Base-by-base conservation (phyloP, 179 eudicot genomes). In the Beta lomatogona region DNA sequence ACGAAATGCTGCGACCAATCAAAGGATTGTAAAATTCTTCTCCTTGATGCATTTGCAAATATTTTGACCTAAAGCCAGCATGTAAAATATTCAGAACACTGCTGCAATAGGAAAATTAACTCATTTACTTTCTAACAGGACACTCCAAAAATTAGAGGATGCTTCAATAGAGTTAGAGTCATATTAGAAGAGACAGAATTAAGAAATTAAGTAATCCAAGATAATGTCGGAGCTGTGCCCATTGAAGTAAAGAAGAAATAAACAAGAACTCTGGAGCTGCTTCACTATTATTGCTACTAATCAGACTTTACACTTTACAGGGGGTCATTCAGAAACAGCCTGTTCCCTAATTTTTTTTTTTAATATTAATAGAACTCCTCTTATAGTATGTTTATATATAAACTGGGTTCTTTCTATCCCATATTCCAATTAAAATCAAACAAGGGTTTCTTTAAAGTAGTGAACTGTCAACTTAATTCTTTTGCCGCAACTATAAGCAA, bases 21-120 rank as follows among this genome's bases (percentile, higher is more conserved):
- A 80, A 86, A 91, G 5, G 92, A 88, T 75, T 87, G 90, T 82
- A 91, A 82, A 78, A 89, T 80, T 83, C 91, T 88, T 87, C 88
- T 87, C 85, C 92, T 86, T 57, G 87, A 81, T 46, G 90, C 81
- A 74, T 87, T 90, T 80, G 94, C 88, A 79, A 77, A 80, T 76
- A 91, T 83, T 73, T 89, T 91, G 28, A 89, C 90, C 94, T 91
- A 70, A 41, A 75, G 31, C n/a, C 80, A 82, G 53, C 55, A 78
- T 12, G 46, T 6, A 74, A 67, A 55, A 50, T 45, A 31, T 22
- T 85, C 79, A 81, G 22, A 19, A 61, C 52, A 75, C 7, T 78
- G 50, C 71, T 36, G 19, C 28, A 65, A 50, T 16, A 18, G 22
- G 60, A 28, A 1, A 7, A 44, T 54, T 10, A 53, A 18, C 15